Conservation (phyloP, 345 rosid genomes). For the Mercurialis annua region DNA sequence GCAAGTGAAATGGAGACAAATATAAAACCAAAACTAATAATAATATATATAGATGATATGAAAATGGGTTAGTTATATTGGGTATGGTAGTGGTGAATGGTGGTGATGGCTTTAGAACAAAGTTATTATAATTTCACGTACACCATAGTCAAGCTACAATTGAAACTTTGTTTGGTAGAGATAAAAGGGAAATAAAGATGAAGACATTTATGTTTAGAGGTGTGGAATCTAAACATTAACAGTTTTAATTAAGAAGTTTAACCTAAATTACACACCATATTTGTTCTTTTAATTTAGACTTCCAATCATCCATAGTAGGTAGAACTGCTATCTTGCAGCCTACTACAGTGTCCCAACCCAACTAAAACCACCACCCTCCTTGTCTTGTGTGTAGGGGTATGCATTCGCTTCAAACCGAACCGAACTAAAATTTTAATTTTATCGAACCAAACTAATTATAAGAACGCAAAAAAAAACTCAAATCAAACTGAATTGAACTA, state of each 20-base stretch:
- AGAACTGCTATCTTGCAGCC: conserved; percentile 17
- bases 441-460: too few relatives aligned
- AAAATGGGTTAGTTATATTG: conserved; percentile 30
- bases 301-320: conserved; percentile 23
- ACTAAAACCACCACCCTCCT: background rate
- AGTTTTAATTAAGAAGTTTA: conserved; percentile 16
- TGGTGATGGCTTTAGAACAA: conserved; percentile 34
- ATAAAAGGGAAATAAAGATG: background rate
- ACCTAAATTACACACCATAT: conserved; percentile 8
- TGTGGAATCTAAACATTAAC: conserved; percentile 10
- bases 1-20: background rate
- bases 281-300: background rate
- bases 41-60: conserved; percentile 6
- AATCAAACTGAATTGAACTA: too few relatives aligned
- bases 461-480: too few relatives aligned
- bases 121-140: conserved; percentile 34
- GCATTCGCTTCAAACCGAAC: too few relatives aligned
- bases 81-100: conserved; percentile 7
- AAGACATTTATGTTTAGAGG: conserved; percentile 14
- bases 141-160: conserved; percentile 19
- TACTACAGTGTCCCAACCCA: conserved; percentile 6
- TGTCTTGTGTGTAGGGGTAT: too few relatives aligned
- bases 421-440: too few relatives aligned
- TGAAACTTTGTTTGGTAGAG: conserved; percentile 3
- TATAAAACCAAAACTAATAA: background rate